Percentiles rank a stretch among this genome's conserved stretches.
Evolutionary conservation across 108 stramenopile genomes (phyloP).

Genomic region (Nannochloropsis granulata): DNA sequence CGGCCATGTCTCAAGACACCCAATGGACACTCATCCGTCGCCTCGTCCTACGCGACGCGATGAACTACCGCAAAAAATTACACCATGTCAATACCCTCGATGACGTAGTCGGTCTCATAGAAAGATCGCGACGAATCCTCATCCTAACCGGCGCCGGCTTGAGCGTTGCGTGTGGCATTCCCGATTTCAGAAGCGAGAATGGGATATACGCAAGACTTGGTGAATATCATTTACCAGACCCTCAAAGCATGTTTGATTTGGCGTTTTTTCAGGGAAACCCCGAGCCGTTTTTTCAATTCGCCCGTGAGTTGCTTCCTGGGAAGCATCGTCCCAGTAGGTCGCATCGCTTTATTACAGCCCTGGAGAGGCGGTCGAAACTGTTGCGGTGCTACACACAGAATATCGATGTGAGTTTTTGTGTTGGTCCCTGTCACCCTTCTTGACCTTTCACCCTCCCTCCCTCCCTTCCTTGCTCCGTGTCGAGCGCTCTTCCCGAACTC

Average conservation of each 20-base stretch:
- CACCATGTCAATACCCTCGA: constrained; percentile 13
- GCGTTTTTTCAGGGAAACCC: constrained; percentile 33
- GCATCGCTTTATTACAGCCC: constrained; percentile 17
- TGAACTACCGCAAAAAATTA: background rate
- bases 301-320: constrained; percentile 25
- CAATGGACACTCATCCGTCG: background rate
- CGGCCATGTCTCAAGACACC: background rate
- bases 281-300: constrained; percentile 32
- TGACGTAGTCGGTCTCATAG: constrained; percentile 11
- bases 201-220: constrained; percentile 75
- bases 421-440: too few species aligned
- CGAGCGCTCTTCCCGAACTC: background rate
- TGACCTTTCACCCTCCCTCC: background rate
- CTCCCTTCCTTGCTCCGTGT: background rate
- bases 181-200: constrained; percentile 85
- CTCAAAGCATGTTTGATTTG: constrained; percentile 35
- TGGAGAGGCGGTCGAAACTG: constrained; percentile 26
- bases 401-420: constrained; percentile 4
- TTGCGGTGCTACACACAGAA: constrained; percentile 32
- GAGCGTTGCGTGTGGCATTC: constrained; percentile 69
- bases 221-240: constrained; percentile 31
- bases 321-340: constrained; percentile 12
- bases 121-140: constrained; percentile 26
- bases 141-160: constrained; percentile 91
- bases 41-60: background rate